These are phyloP conservation scores for Dothistroma pini DNA, from an alignment of 2,329 filamentous ascomycete species.

Conservation along the genomic window DNA sequence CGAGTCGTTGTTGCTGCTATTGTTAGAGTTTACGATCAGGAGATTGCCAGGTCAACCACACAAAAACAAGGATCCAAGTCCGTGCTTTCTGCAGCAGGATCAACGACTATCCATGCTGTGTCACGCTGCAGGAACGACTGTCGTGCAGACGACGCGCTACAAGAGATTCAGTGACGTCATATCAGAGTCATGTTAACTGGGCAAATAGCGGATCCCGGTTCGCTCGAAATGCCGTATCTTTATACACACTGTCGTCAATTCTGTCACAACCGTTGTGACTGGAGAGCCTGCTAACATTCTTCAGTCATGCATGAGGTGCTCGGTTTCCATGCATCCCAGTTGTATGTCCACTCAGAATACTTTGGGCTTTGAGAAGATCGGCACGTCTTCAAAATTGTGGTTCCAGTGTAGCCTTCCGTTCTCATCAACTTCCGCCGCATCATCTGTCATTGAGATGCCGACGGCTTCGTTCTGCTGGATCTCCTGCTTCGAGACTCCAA, in stretches of 20 bases:
- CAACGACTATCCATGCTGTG: background rate
- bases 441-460: conserved; percentile 43
- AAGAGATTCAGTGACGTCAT: background rate
- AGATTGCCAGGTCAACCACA: background rate
- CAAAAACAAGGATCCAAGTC: background rate
- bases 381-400: conserved; percentile 41
- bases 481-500: conserved; percentile 43
- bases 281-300: background rate
- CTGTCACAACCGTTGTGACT: background rate
- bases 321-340: background rate
- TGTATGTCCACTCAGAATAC: conserved; percentile 14
- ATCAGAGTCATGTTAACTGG: background rate
- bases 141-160: background rate
- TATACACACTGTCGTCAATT: background rate
- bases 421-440: conserved; percentile 44
- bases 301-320: background rate
- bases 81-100: background rate
- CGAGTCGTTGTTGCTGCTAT: background rate
- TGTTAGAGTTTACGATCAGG: background rate
- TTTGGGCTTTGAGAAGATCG: conserved; percentile 39
- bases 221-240: background rate
- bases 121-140: background rate
- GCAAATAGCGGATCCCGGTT: too few relatives aligned
- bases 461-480: conserved; percentile 40
- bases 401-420: conserved; percentile 46